phyloP scores from a whole-genome alignment of 2,329 filamentous ascomycete genomes.

The Exutisphaerella laricina region DNA sequence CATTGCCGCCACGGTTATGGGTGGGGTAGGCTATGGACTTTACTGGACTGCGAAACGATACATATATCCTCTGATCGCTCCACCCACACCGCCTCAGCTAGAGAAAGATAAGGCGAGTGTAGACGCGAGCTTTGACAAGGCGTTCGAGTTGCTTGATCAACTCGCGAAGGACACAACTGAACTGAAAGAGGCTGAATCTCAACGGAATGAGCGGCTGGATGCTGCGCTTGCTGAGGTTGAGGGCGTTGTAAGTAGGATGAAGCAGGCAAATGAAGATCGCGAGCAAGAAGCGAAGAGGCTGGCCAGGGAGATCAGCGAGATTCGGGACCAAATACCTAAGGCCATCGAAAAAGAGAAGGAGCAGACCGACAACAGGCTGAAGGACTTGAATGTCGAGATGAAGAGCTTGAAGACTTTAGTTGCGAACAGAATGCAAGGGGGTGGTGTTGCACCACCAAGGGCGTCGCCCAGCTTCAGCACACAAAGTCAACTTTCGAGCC shows the following conservation, averaged over 20 bases:
- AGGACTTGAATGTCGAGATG: constrained; percentile 80
- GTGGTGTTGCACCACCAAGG: constrained; percentile 11
- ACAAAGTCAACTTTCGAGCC: constrained; percentile 4
- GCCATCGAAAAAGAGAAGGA: constrained; percentile 85
- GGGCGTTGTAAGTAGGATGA: constrained; percentile 72
- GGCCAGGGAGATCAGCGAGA: constrained; percentile 73
- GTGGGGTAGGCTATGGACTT: constrained; percentile 81
- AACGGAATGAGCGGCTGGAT: constrained; percentile 78
- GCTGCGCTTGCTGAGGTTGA: constrained; percentile 77
- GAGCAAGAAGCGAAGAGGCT: constrained; percentile 85
- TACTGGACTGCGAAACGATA: constrained; percentile 92
- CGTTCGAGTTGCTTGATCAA: constrained; percentile 87
- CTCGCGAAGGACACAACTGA: constrained; percentile 82
- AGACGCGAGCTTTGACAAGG: constrained; percentile 87
- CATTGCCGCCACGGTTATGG: constrained; percentile 95
- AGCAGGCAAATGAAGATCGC: constrained; percentile 70
- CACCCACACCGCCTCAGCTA: constrained; percentile 86
- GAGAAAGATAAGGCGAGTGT: constrained; percentile 91
- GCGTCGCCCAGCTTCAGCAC: constrained; percentile 22
- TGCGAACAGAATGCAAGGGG: constrained; percentile 51
- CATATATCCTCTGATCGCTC: constrained; percentile 81
- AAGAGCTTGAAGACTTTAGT: constrained; percentile 89
- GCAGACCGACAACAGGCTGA: constrained; percentile 69
- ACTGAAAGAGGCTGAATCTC: constrained; percentile 79
- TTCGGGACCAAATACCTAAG: constrained; percentile 82